phyloP scores from a whole-genome alignment of 1,139 yeast genomes.

The Suhomyces terraborum region DNA sequence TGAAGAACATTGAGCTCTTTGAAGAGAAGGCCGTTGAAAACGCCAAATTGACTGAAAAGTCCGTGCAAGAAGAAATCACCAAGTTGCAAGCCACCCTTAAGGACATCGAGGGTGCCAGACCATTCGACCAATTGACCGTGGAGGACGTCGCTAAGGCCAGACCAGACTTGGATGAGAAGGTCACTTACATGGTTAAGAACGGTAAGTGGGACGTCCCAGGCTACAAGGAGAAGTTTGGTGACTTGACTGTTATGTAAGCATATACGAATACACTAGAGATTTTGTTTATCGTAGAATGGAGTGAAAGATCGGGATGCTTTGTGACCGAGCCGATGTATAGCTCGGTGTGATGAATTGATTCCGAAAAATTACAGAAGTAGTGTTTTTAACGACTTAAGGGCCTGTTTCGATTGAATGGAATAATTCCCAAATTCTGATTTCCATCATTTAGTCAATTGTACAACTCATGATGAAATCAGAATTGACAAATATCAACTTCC shows the following conservation, averaged over 20 bases:
- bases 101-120: slow-evolving; percentile 96
- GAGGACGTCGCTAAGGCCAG: slow-evolving; percentile 93
- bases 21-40: slow-evolving; percentile 95
- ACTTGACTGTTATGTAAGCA: slow-evolving; percentile 85
- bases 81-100: slow-evolving; percentile 85
- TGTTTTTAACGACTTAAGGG: no score
- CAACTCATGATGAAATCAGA: no score
- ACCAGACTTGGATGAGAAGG: slow-evolving; percentile 97
- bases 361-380: no score
- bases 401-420: no score
- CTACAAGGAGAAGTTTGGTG: slow-evolving; percentile 96
- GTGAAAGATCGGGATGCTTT: no score
- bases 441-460: no score
- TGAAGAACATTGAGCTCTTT: slow-evolving; percentile 89
- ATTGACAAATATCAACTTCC: no score
- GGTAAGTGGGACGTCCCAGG: slow-evolving; percentile 99
- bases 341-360: no score
- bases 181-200: slow-evolving; percentile 90
- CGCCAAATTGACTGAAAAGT: slow-evolving; percentile 90
- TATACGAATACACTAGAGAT: slow-evolving; percentile 8
- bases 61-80: slow-evolving; percentile 82
- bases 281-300: not conserved
- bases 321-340: no score
- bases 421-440: no score
- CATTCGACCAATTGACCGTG: slow-evolving; percentile 94